phyloP scores from a whole-genome alignment of 2,329 filamentous ascomycete species.

The Byssoonygena ceratinophila region DNA sequence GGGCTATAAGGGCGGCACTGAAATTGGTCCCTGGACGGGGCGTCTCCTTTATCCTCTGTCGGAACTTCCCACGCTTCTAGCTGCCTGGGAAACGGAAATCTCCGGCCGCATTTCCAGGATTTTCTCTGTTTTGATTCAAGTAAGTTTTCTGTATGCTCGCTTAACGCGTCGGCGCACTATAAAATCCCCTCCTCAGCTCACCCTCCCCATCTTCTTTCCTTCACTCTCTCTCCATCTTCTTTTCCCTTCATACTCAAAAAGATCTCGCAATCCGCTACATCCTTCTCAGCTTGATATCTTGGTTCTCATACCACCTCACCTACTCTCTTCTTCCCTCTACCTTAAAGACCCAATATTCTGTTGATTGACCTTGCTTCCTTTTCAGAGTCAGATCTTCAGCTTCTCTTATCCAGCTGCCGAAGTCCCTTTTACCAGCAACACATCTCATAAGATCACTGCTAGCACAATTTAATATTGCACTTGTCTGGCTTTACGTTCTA shows the following conservation, averaged over 20 bases:
- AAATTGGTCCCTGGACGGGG: background rate
- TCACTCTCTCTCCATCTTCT: background rate
- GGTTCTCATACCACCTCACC: too few relatives aligned
- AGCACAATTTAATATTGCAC: too few relatives aligned
- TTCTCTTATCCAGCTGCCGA: too few relatives aligned
- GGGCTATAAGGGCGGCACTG: background rate
- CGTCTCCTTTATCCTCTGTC: background rate
- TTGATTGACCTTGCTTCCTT: too few relatives aligned
- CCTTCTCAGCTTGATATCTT: too few relatives aligned
- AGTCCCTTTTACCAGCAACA: too few relatives aligned
- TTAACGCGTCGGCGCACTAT: conserved; percentile 4
- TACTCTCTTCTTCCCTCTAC: too few relatives aligned
- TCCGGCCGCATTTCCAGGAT: background rate
- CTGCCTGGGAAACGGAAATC: background rate
- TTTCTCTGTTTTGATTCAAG: background rate
- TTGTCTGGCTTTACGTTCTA: too few relatives aligned
- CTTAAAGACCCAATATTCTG: too few relatives aligned
- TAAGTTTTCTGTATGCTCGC: background rate
- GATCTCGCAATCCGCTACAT: background rate
- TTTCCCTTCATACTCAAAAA: background rate
- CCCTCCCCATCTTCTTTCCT: background rate
- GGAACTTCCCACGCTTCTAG: background rate
- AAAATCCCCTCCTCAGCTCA: background rate
- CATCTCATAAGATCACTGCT: too few relatives aligned
- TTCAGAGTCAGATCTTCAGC: too few relatives aligned